phyloP scores from a whole-genome alignment of 2,329 filamentous ascomycete species.

The Madurella fahalii region DNA sequence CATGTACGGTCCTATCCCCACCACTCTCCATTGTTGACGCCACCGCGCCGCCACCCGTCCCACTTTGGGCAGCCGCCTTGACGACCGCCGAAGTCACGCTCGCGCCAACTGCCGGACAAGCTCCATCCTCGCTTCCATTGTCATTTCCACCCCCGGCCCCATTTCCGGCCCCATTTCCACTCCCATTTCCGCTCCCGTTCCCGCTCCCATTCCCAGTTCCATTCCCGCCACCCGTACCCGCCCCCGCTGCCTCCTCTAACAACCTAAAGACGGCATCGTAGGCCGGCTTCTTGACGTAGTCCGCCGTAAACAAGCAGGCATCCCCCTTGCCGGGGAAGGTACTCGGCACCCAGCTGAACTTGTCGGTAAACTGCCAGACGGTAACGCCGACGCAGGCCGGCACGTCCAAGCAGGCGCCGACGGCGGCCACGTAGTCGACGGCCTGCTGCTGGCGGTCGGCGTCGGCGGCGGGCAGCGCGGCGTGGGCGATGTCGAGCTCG shows the following conservation, averaged over 20 bases:
- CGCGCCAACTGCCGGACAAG: too few relatives aligned
- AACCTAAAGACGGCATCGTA: conserved; percentile 35
- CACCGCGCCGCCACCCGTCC: too few relatives aligned
- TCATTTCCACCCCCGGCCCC: neutral
- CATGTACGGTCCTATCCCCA: too few relatives aligned
- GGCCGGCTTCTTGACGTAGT: conserved; percentile 38
- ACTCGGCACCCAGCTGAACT: conserved; percentile 33
- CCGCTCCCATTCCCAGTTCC: neutral
- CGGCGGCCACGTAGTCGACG: conserved; percentile 40
- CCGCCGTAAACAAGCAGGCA: conserved; percentile 37
- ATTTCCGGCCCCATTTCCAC: neutral
- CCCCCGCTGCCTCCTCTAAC: conserved; percentile 19
- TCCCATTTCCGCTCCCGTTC: neutral
- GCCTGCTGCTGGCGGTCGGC: conserved; percentile 43
- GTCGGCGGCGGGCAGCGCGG: conserved; percentile 40
- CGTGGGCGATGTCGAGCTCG: conserved; percentile 48
- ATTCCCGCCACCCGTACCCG: neutral
- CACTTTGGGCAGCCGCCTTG: too few relatives aligned
- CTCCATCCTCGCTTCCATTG: too few relatives aligned
- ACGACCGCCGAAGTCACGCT: too few relatives aligned
- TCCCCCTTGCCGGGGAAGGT: conserved; percentile 39
- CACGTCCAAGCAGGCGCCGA: conserved; percentile 37
- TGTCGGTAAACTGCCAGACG: conserved; percentile 41
- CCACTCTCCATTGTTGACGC: too few relatives aligned
- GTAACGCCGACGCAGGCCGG: conserved; percentile 41